Percentiles rank a stretch among this genome's conserved stretches.
Evolutionary conservation across 768 basidiomycete genomes (phyloP).

Genomic region (Pisolithus marmoratus): DNA sequence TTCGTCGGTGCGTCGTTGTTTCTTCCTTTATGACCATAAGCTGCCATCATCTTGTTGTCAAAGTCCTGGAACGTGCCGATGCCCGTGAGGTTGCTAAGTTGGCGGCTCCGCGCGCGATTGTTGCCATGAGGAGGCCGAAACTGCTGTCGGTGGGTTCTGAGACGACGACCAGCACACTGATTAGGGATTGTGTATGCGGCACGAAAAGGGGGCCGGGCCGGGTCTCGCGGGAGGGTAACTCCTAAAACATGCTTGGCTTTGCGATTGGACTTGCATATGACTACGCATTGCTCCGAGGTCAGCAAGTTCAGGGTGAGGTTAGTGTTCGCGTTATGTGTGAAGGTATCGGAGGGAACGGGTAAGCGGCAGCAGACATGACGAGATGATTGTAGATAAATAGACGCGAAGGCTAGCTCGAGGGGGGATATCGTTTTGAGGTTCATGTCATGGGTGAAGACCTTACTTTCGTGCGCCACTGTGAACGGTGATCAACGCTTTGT

Average conservation of each 20-base stretch:
- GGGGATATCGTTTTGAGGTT: not conserved
- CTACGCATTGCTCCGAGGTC: constrained; percentile 4
- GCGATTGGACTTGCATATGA: constrained; percentile 7
- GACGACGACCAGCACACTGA: not conserved
- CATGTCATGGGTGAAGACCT: not conserved
- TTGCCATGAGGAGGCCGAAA: constrained; percentile 6
- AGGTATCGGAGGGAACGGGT: not conserved
- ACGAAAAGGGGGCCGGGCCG: constrained; percentile 2
- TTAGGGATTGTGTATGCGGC: not conserved
- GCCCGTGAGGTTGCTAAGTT: constrained; percentile 2
- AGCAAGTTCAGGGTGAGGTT: constrained; percentile 4
- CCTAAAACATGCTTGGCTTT: constrained; percentile 12
- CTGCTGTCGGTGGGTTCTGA: not conserved
- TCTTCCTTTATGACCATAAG: constrained; percentile 3
- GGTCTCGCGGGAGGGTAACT: constrained; percentile 13
- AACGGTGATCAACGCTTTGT: not conserved
- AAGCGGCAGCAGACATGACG: constrained; percentile 3
- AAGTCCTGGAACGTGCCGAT: constrained; percentile 4
- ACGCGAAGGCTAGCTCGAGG: not conserved
- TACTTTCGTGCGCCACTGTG: constrained; percentile 2
- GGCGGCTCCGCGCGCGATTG: constrained; percentile 3
- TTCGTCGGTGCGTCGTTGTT: not conserved
- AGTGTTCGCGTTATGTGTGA: not conserved
- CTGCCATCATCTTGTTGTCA: not conserved
- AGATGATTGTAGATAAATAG: not conserved